Percentiles rank a stretch among this genome's conserved stretches.
Conservation (phyloP, 2,329 filamentous ascomycete species). For the Drechslerella dactyloides region DNA sequence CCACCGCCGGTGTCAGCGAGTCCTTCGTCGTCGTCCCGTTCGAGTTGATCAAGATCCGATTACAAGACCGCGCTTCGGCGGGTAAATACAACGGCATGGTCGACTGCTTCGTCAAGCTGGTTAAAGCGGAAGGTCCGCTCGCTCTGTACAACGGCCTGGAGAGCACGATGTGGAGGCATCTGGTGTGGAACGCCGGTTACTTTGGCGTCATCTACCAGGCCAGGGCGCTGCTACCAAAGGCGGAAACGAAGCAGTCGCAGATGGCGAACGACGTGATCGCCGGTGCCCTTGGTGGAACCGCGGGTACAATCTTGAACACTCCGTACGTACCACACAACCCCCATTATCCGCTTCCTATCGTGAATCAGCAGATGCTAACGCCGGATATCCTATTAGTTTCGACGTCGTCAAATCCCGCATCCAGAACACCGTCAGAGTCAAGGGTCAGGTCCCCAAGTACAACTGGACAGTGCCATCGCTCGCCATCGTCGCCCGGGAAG, state of each 20-base stretch:
- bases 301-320: constrained; percentile 91
- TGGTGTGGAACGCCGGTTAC: constrained; percentile 92
- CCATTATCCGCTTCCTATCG: neutral
- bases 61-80: constrained; percentile 93
- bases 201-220: constrained; percentile 99
- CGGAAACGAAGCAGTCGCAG: constrained; percentile 79
- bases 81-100: constrained; percentile 84
- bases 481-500: constrained; percentile 85
- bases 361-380: neutral
- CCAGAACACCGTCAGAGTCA: constrained; percentile 85
- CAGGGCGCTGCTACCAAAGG: constrained; percentile 78
- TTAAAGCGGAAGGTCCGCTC: constrained; percentile 80
- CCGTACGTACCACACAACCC: constrained; percentile 60
- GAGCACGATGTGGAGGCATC: constrained; percentile 94
- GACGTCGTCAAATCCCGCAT: constrained; percentile 98
- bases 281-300: constrained; percentile 84
- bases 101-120: constrained; percentile 80
- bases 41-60: constrained; percentile 96
- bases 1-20: constrained; percentile 92
- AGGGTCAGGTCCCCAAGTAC: constrained; percentile 88
- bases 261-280: constrained; percentile 87
- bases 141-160: constrained; percentile 97
- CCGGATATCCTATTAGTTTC: constrained; percentile 61
- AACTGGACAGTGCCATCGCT: constrained; percentile 96
- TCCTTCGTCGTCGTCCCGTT: constrained; percentile 97